Evolutionary conservation across 441 rosid species (phyloP).

Genomic region (Breynia disticha): DNA sequence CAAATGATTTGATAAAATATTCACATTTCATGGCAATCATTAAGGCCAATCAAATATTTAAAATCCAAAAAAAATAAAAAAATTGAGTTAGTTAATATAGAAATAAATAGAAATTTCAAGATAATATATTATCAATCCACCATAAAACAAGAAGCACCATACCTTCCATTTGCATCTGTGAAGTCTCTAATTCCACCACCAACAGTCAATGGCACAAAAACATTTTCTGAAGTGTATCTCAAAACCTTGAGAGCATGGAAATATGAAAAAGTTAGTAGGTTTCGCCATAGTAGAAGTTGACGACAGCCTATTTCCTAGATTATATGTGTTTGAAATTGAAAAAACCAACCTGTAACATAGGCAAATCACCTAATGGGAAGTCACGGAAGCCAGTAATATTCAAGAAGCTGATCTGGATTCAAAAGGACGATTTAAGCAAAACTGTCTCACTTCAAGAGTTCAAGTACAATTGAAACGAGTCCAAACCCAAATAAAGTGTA

Average conservation of each 20-base stretch:
- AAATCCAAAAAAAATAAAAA: not conserved
- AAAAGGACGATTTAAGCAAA: conserved; percentile 9
- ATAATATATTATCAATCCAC: not conserved
- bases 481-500: conserved; percentile 16
- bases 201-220: conserved; percentile 95
- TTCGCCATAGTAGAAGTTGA: not conserved
- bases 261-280: conserved; percentile 10
- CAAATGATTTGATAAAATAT: not conserved
- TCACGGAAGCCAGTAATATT: conserved; percentile 92
- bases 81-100: too few relatives aligned
- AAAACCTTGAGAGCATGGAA: conserved; percentile 45
- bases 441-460: conserved; percentile 4
- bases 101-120: conserved; percentile 4
- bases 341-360: conserved; percentile 79
- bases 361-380: conserved; percentile 93
- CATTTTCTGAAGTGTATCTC: conserved; percentile 83
- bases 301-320: not conserved
- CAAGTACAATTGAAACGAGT: not conserved
- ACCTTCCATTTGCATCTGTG: conserved; percentile 93
- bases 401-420: conserved; percentile 75
- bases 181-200: conserved; percentile 99
- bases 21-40: too few relatives aligned
- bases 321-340: conserved; percentile 1
- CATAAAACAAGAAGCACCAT: not conserved
- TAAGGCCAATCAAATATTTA: too few relatives aligned